Percentiles rank a stretch among this genome's conserved stretches.
Conservation (phyloP, 306 rosid genomes). For the Vigna mungo region DNA sequence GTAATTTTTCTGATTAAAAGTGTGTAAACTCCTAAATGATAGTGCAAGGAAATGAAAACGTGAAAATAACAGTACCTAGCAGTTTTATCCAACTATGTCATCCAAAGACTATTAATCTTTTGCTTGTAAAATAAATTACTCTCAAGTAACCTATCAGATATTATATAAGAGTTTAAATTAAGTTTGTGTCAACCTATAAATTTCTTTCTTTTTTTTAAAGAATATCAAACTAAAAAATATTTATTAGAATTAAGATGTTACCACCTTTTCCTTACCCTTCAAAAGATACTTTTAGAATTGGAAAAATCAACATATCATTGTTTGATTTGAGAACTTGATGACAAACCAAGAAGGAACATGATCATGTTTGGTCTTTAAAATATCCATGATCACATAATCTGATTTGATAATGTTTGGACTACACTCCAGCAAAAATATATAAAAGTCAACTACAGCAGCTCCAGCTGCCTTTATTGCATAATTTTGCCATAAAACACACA, state of each 20-base stretch:
- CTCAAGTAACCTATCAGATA: neutral
- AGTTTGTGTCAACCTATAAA: neutral
- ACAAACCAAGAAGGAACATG: too few relatives aligned
- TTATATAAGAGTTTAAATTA: neutral
- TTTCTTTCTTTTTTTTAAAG: too few relatives aligned
- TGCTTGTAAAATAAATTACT: neutral
- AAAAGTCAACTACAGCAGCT: slow-evolving; percentile 1
- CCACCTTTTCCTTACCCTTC: too few relatives aligned
- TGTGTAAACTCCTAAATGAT: neutral
- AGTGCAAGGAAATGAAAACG: slow-evolving; percentile 7
- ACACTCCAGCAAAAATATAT: too few relatives aligned
- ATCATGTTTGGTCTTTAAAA: too few relatives aligned
- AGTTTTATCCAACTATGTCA: neutral
- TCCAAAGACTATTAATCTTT: slow-evolving; percentile 9
- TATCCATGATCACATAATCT: too few relatives aligned
- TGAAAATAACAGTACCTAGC: neutral
- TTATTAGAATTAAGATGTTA: too few relatives aligned
- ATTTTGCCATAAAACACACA: neutral
- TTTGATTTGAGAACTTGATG: too few relatives aligned
- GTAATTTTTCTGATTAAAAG: neutral
- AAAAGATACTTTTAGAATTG: too few relatives aligned
- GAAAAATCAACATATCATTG: too few relatives aligned
- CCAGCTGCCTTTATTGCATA: neutral
- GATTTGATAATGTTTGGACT: too few relatives aligned
- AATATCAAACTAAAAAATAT: too few relatives aligned